phyloP scores from a whole-genome alignment of 495 filamentous ascomycete species.

The Aspergillus incahuasiensis region DNA sequence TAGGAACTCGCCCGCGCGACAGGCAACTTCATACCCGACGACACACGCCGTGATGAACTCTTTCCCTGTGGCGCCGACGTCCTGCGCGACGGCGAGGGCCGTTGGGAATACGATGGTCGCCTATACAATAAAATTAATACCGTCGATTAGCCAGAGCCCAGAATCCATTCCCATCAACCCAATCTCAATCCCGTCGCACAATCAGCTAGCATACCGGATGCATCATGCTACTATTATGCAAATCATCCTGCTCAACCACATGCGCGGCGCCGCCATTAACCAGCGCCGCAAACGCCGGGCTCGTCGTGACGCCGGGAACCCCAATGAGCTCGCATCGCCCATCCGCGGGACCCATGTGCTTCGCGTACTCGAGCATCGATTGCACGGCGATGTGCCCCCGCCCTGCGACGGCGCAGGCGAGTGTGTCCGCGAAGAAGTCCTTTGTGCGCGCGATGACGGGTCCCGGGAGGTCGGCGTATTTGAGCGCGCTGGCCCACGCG shows the following conservation, averaged over 20 bases:
- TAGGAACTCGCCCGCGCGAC: constrained; percentile 30
- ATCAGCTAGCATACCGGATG: constrained; percentile 26
- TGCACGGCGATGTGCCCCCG: constrained; percentile 29
- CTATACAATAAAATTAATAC: no score
- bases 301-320: constrained; percentile 16
- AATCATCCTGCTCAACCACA: constrained; percentile 38
- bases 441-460: constrained; percentile 30
- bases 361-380: constrained; percentile 25
- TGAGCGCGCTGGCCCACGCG: background rate
- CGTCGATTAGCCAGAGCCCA: no score
- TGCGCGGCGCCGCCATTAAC: constrained; percentile 34
- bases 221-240: constrained; percentile 37
- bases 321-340: constrained; percentile 31
- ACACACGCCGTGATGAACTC: constrained; percentile 36
- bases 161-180: no score
- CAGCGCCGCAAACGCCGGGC: constrained; percentile 31
- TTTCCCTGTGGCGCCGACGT: constrained; percentile 24
- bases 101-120: constrained; percentile 34
- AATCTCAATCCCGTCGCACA: background rate
- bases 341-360: constrained; percentile 28
- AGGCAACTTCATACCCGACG: constrained; percentile 34
- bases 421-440: constrained; percentile 31
- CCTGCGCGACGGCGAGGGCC: constrained; percentile 32
- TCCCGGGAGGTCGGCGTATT: background rate
- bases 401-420: constrained; percentile 35